Base-by-base conservation (phyloP, 371 early-diverging fungal genomes). In the Encephalitozoon intestinalis region DNA sequence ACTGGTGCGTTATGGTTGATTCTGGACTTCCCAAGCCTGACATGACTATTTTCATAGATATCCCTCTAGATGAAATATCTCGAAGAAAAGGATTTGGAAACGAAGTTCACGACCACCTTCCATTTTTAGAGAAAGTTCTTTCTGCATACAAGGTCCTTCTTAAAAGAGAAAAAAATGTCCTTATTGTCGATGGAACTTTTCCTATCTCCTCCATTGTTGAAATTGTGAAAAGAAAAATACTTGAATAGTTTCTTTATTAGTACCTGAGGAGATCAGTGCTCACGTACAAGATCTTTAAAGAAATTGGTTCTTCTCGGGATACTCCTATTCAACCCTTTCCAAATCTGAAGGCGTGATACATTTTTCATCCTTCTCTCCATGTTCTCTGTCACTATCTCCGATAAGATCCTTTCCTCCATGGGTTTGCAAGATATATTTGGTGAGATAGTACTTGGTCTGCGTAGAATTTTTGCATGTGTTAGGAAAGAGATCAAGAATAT, bases 1-100 rank as follows among this genome's bases (percentile, higher is more conserved):
- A 87, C 8, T 96, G 96, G 96, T 94, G 96, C 83, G 89, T 87
- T 81, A 78, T 86, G 3, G 89, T 91, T 2, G 98, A 99, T 75
- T 84, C 87, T 21, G 94, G 95, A 0, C 86, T 97, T 25, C 77
- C 91, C 5, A 84, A 84, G 18, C 97, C 99, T 4, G 93, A 94
- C 82, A 37, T 91, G 9, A 90, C 92, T 8, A 81, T 96, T 40
- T 97, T 91, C 77, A 75, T 97, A 77, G 95, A 96, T 80, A 84
- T 93, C n/a, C 81, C 88, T 1, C 87, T 90, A 6, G 86, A 89
- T 25, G 89, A 87, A 23, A 90, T 92, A 0, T 87, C 88, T 37
- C 85, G 87, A 63, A 86, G 97, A 31, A 89, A 87, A 6, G 94
- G 90, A 2, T 99, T 89, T 87, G 99, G 99, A 15, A 88, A 88